Percentiles rank a stretch among this genome's conserved stretches.
These are phyloP conservation scores for Suhomyces panamericanus DNA, from an alignment of 1,139 yeast species.

Conservation along the genomic window DNA sequence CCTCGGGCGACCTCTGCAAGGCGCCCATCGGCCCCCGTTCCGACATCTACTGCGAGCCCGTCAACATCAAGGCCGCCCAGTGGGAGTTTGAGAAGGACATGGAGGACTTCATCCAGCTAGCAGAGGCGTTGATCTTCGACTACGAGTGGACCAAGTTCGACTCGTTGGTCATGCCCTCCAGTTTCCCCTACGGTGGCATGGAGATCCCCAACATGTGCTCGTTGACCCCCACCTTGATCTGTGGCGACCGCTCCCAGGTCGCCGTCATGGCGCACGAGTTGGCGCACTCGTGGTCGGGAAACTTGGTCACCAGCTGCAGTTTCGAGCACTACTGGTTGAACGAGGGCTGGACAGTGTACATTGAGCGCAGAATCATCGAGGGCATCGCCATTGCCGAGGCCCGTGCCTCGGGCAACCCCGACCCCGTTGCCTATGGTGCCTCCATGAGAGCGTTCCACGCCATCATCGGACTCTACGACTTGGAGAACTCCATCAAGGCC, in stretches of 20 bases:
- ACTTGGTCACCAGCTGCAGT: constrained; percentile 82
- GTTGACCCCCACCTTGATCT: constrained; percentile 85
- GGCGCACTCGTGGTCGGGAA: constrained; percentile 93
- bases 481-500: constrained; percentile 61
- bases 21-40: constrained; percentile 87
- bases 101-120: constrained; percentile 78
- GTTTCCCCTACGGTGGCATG: constrained; percentile 96
- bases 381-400: constrained; percentile 37
- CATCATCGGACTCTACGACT: constrained; percentile 85
- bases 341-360: constrained; percentile 95
- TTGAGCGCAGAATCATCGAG: constrained; percentile 82
- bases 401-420: constrained; percentile 13
- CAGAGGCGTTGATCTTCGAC: constrained; percentile 73
- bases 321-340: constrained; percentile 96
- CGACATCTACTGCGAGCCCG: constrained; percentile 76
- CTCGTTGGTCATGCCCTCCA: constrained; percentile 73
- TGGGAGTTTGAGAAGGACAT: constrained; percentile 79
- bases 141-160: constrained; percentile 89
- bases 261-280: constrained; percentile 90
- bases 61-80: constrained; percentile 63
- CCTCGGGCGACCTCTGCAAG: constrained; percentile 73
- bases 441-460: constrained; percentile 76
- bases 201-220: constrained; percentile 91
- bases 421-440: constrained; percentile 57
- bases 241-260: constrained; percentile 84